phyloP scores from a whole-genome alignment of 305 asterid species.

The Solanum chacoense region DNA sequence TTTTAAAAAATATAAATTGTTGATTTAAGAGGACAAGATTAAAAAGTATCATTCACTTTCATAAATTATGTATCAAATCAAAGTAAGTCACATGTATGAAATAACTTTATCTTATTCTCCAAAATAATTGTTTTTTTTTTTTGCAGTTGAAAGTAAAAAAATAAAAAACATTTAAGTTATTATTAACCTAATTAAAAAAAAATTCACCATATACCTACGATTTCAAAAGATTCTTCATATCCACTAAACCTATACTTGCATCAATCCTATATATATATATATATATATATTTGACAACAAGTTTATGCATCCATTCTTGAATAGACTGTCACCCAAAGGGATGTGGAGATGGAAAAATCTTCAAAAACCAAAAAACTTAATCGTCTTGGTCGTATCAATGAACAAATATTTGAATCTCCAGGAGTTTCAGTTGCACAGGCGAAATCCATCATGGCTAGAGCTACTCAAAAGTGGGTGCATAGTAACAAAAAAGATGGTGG shows the following conservation, averaged over 20 bases:
- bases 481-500: background rate
- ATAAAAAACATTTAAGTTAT: too few relatives aligned
- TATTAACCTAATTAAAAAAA: too few relatives aligned
- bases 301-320: background rate
- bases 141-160: too few relatives aligned
- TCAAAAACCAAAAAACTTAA: background rate
- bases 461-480: background rate
- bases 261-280: too few relatives aligned
- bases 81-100: background rate
- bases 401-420: background rate
- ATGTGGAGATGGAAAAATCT: background rate
- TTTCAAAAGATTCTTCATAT: too few relatives aligned
- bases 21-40: background rate
- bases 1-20: background rate
- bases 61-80: background rate
- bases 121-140: too few relatives aligned
- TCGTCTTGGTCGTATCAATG: background rate
- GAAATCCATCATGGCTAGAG: background rate
- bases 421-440: too few relatives aligned
- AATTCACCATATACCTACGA: too few relatives aligned
- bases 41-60: background rate
- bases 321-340: background rate
- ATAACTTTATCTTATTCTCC: background rate
- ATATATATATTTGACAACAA: background rate
- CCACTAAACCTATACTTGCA: too few relatives aligned